A percentile compares a stretch with the other conserved stretches of the same genome.
Conservation (phyloP, 257 asterid species). For the Lavandula angustifolia region DNA sequence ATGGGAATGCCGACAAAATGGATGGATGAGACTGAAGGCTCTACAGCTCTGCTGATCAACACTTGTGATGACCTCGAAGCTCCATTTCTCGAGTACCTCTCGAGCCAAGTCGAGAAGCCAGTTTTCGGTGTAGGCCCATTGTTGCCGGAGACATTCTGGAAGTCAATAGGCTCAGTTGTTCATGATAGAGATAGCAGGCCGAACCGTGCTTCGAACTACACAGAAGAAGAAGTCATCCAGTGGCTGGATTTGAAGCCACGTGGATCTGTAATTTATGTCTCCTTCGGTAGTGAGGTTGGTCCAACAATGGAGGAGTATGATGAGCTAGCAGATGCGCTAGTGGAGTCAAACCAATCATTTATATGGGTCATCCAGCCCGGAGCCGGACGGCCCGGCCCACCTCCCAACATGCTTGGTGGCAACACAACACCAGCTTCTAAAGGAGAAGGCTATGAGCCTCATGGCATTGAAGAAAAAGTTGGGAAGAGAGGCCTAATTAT, state of each 20-base stretch:
- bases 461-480: constrained; percentile 43
- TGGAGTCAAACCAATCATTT: constrained; percentile 46
- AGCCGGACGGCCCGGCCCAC: constrained; percentile 49
- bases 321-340: constrained; percentile 53
- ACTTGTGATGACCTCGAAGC: constrained; percentile 59
- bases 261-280: constrained; percentile 58
- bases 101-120: constrained; percentile 41
- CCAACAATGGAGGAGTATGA: constrained; percentile 60
- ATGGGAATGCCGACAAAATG: constrained; percentile 41
- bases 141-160: constrained; percentile 61
- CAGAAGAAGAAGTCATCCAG: constrained; percentile 58
- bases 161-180: constrained; percentile 41
- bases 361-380: constrained; percentile 77
- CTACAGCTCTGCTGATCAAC: constrained; percentile 55
- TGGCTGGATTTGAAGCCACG: constrained; percentile 63
- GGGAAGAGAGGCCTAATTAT: constrained; percentile 59
- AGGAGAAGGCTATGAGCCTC: constrained; percentile 56
- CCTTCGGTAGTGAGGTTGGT: constrained; percentile 76
- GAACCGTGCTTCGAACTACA: constrained; percentile 48
- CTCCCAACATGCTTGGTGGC: constrained; percentile 35
- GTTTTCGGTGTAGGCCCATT: constrained; percentile 65
- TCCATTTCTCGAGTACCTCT: constrained; percentile 49
- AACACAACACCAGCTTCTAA: constrained; percentile 20
- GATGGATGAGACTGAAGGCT: constrained; percentile 53
- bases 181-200: constrained; percentile 51